Percentiles rank a stretch among this genome's conserved stretches.
phyloP scores from a whole-genome alignment of 345 rosid genomes.

The Euphorbia peplus region DNA sequence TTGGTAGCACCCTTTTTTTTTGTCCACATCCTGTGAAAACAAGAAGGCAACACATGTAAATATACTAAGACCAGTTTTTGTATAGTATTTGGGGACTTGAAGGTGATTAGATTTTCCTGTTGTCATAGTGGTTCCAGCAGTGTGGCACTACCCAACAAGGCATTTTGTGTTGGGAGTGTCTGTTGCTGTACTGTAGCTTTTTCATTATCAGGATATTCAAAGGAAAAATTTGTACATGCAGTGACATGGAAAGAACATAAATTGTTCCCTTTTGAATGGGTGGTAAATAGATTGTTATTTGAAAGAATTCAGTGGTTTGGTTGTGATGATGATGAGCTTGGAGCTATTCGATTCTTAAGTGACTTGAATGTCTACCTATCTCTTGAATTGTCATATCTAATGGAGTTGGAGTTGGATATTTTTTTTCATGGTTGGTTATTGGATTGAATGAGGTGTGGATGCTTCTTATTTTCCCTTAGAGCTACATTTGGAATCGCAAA shows the following conservation, averaged over 20 bases:
- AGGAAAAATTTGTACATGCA: conserved; percentile 47
- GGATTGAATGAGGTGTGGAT: conserved; percentile 17
- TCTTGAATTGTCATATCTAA: conserved; percentile 23
- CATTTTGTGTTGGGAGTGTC: conserved; percentile 42
- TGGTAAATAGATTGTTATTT: conserved; percentile 24
- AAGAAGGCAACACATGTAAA: conserved; percentile 54
- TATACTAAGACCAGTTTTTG: conserved; percentile 43
- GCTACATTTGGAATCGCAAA: conserved; percentile 2
- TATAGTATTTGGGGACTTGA: conserved; percentile 39
- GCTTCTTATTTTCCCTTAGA: conserved; percentile 13
- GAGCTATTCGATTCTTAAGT: conserved; percentile 25
- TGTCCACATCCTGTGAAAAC: conserved; percentile 48
- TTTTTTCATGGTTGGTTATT: conserved; percentile 26
- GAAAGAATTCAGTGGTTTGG: conserved; percentile 26
- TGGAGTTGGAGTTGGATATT: conserved; percentile 37
- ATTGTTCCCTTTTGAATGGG: conserved; percentile 23
- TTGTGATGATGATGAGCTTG: conserved; percentile 17
- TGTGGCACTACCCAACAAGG: conserved; percentile 40
- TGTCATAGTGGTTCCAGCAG: conserved; percentile 49
- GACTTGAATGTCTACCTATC: conserved; percentile 24
- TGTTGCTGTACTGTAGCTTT: conserved; percentile 40
- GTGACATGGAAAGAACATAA: conserved; percentile 29
- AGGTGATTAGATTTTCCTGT: conserved; percentile 44
- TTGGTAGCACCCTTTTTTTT: conserved; percentile 47
- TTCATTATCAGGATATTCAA: conserved; percentile 35